Evolutionary conservation across 164 flowering plant genomes (phyloP), one percentile per base, ranked within the genome.

Genomic region (Annona squamosa): DNA sequence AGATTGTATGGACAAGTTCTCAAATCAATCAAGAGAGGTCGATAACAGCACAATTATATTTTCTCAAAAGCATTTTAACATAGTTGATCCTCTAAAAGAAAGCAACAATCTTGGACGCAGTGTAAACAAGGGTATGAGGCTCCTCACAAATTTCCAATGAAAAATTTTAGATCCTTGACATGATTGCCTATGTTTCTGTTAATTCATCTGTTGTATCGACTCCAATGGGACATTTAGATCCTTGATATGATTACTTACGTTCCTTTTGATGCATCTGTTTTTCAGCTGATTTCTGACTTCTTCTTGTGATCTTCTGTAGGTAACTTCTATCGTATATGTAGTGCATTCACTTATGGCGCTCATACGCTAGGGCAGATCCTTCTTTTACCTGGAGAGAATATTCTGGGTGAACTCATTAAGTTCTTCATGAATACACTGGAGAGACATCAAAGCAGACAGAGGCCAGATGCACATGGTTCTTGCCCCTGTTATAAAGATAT

Each of bases 81-180:
- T 95, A 76, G 85, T 91, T 73, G 98, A 94, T 83, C 96, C 94
- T 1, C 78, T 94, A 70, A 94, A 81, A 77, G 92, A 84, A 48
- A 88, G 87, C 70, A 94, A 92, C 81, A 92, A 94, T 78, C 91
- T 92, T 57, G 97, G 97, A 12, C 94, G 97, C 62, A 92, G 98
- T 85, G 92, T 93, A n/a, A 85, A 81, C 80, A 86, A 77, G 86
- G 97, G 98, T 93, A 77, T 75, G 78, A 10, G 42, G 43, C 63
- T 44, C 42, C 48, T 74, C 70, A 4, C 65, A 26, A 26, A 26
- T 46, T 66, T 52, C n/a, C 17, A 69, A 4, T 47, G 70, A n/a
- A 16, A 46, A 71, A 64, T 19, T 64, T 19, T 19, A 19, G 67
- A 26, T 64, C 37, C 12, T 64, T 4, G 26, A 26, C 67, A 19